Percentiles rank a stretch among this genome's conserved stretches.
phyloP scores from a whole-genome alignment of 2,329 filamentous ascomycete species.

The Periconia sp. region DNA sequence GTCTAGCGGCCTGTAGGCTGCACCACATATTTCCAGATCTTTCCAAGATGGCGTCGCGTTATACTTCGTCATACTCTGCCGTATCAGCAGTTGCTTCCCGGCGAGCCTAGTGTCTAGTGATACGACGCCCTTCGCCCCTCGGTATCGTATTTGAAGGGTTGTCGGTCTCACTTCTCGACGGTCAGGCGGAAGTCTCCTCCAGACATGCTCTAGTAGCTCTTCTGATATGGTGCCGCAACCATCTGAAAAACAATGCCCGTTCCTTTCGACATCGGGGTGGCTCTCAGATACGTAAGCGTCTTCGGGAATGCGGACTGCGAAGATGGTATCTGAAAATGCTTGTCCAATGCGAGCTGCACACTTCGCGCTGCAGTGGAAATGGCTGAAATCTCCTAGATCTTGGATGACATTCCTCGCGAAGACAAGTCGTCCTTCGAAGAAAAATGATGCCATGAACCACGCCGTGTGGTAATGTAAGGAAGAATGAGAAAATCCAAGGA shows the following conservation, averaged over 20 bases:
- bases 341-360: slow-evolving; percentile 67
- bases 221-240: slow-evolving; percentile 77
- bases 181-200: slow-evolving; percentile 58
- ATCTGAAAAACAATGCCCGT: slow-evolving; percentile 73
- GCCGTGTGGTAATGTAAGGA: slow-evolving; percentile 36
- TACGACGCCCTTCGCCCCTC: slow-evolving; percentile 68
- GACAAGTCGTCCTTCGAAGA: slow-evolving; percentile 55
- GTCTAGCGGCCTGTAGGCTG: slow-evolving; percentile 69
- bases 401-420: slow-evolving; percentile 57
- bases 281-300: slow-evolving; percentile 51
- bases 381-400: slow-evolving; percentile 46
- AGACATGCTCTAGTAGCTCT: slow-evolving; percentile 65
- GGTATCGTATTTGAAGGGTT: slow-evolving; percentile 70
- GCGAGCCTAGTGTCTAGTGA: slow-evolving; percentile 67
- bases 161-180: slow-evolving; percentile 52
- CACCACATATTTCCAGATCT: slow-evolving; percentile 75
- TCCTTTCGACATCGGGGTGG: slow-evolving; percentile 62
- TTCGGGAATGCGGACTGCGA: slow-evolving; percentile 61
- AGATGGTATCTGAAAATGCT: slow-evolving; percentile 80
- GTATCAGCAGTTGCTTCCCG: slow-evolving; percentile 65
- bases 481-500: slow-evolving; percentile 42
- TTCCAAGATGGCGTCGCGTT: slow-evolving; percentile 49
- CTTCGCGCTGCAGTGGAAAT: slow-evolving; percentile 62
- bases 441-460: slow-evolving; percentile 44
- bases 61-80: slow-evolving; percentile 84